phyloP scores from a whole-genome alignment of 2,329 filamentous ascomycete genomes.

The Xenoacremonium recifei region DNA sequence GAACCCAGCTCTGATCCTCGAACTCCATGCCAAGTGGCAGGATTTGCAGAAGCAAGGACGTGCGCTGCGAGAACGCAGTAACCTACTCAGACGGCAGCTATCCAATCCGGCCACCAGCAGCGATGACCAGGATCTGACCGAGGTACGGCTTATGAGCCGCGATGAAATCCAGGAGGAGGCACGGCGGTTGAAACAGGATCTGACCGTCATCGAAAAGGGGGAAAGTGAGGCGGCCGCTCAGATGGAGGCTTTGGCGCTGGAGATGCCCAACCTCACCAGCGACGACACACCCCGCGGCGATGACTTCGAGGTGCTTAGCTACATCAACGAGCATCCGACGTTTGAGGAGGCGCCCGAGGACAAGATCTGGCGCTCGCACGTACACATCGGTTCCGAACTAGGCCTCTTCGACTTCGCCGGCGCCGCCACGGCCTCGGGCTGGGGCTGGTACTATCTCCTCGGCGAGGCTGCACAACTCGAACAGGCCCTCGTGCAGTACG shows the following conservation, averaged over 20 bases:
- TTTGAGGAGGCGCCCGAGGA: slow-evolving; percentile 26
- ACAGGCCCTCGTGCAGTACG: slow-evolving; percentile 87
- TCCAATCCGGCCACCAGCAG: slow-evolving; percentile 49
- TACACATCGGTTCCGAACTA: slow-evolving; percentile 83
- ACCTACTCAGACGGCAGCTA: slow-evolving; percentile 56
- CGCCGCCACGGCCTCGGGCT: slow-evolving; percentile 80
- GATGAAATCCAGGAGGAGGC: slow-evolving; percentile 62
- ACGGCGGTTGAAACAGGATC: slow-evolving; percentile 59
- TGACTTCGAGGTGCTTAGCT: slow-evolving; percentile 64
- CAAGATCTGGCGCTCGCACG: slow-evolving; percentile 68
- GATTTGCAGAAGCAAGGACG: slow-evolving; percentile 60
- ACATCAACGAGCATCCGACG: slow-evolving; percentile 72
- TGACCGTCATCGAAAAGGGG: slow-evolving; percentile 58
- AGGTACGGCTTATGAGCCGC: slow-evolving; percentile 37
- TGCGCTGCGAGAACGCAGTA: slow-evolving; percentile 63
- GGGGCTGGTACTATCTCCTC: slow-evolving; percentile 98
- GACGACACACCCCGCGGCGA: slow-evolving; percentile 69
- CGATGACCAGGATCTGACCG: slow-evolving; percentile 40
- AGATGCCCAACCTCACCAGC: slow-evolving; percentile 85
- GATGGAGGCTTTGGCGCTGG: slow-evolving; percentile 72
- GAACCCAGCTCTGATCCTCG: slow-evolving; percentile 55
- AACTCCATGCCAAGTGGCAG: slow-evolving; percentile 57
- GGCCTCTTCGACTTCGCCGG: slow-evolving; percentile 86
- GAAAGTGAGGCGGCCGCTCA: slow-evolving; percentile 61
- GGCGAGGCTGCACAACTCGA: slow-evolving; percentile 92